Base-by-base conservation (phyloP, 805 yeast genomes). In the Saccharomycopsis sp. region DNA sequence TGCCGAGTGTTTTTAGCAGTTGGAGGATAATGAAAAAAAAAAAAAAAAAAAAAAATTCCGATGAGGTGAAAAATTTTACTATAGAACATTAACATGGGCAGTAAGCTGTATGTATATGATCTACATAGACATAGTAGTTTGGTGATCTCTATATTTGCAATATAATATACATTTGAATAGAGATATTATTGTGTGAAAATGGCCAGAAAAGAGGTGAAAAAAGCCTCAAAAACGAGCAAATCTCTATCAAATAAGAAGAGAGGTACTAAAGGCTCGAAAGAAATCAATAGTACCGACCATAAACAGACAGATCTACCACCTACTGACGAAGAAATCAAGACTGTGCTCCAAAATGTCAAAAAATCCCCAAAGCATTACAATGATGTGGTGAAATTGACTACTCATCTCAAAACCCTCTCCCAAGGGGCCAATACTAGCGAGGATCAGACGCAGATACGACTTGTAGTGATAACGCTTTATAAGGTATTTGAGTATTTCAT, bases 281-380 rank as follows among this genome's bases (percentile, higher is more conserved):
- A 29, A 29, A 29, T 12, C 38, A 29, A 29, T 12, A 29, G 12
- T 29, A 29, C 38, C 12, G 12, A n/a, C n/a, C n/a, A n/a, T n/a
- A 29, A 12, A 12, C 38, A 29, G 38, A 29, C 12, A 29, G 38
- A 29, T 5, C 9, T 29, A 12, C 38, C 12, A 29, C 38, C 17
- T 3, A 52, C 57, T 12, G 34, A 23, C 14, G 54, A 49, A 1
- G 60, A 68, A 55, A 68, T 73, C 53, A 66, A 67, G 50, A 22
- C 44, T 5, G 60, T 65, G 1, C 64, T 62, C 5, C 56, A 64
- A 5, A 73, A 74, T 44, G 69, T 81, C 24, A 67, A 66, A 2
- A 72, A 73, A 44, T 75, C 84, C 3, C 70, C 82, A 22, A 78
- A 78, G 60, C 59, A 79, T 60, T 82, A 80, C 68, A 87, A 87